phyloP scores from a whole-genome alignment of 257 asterid species.

The Plantago ovata region DNA sequence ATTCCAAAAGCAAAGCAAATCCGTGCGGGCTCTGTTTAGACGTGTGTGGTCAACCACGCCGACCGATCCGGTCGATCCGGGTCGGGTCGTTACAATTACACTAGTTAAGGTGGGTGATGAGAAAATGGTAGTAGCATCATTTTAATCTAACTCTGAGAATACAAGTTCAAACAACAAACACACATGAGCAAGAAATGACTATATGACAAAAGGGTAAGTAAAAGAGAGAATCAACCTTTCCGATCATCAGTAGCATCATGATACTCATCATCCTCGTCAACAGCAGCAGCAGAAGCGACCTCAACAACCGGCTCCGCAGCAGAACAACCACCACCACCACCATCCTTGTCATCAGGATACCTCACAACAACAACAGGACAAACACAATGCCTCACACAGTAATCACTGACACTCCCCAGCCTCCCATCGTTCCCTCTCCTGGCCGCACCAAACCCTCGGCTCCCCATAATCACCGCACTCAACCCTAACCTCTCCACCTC shows the following conservation, averaged over 20 bases:
- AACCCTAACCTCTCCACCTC: constrained; percentile 90
- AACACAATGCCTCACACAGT: constrained; percentile 92
- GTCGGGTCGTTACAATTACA: too few relatives aligned
- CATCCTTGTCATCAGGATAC: constrained; percentile 67
- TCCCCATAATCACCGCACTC: constrained; percentile 87
- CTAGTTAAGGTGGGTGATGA: too few relatives aligned
- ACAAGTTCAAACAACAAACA: too few relatives aligned
- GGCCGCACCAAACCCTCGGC: constrained; percentile 83
- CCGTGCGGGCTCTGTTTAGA: too few relatives aligned
- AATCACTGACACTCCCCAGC: constrained; percentile 95
- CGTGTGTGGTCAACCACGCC: too few relatives aligned
- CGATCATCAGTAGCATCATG: constrained; percentile 60
- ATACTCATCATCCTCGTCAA: constrained; percentile 61
- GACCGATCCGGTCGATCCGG: too few relatives aligned
- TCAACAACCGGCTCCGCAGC: constrained; percentile 43
- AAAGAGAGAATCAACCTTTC: constrained; percentile 37
- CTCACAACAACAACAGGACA: constrained; percentile 93
- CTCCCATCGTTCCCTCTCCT: constrained; percentile 70
- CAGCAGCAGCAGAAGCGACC: constrained; percentile 50
- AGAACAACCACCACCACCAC: constrained; percentile 27
- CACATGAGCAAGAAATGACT: too few relatives aligned
- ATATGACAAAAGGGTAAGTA: too few relatives aligned
- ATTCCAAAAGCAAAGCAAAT: too few relatives aligned
- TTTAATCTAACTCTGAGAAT: too few relatives aligned
- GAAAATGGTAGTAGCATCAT: too few relatives aligned